Percentiles rank a stretch among this genome's conserved stretches.
Evolutionary conservation across 2,329 filamentous ascomycete genomes (phyloP).

Genomic region (Verticillium klebahnii): DNA sequence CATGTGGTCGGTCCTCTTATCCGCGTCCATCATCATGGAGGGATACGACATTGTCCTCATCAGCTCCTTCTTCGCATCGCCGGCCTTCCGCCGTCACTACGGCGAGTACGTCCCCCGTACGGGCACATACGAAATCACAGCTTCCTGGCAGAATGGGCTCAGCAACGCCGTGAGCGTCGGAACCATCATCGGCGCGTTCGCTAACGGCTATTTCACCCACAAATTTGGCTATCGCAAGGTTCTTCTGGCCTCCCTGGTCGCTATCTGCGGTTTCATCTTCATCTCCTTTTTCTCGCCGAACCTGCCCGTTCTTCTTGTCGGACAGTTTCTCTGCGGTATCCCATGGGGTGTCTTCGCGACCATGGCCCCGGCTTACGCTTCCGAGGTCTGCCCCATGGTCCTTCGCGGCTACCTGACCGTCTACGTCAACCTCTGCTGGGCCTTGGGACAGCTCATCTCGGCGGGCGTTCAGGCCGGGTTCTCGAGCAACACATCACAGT

Average conservation of each 20-base stretch:
- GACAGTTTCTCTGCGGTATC: conserved; percentile 40
- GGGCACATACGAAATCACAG: conserved; percentile 32
- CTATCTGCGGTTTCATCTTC: conserved; percentile 36
- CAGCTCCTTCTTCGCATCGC: conserved; percentile 29
- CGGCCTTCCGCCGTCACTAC: conserved; percentile 23
- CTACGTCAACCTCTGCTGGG: conserved; percentile 42
- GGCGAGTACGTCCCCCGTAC: conserved; percentile 14
- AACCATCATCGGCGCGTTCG: conserved; percentile 40
- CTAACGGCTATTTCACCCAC: conserved; percentile 41
- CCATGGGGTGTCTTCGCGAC: conserved; percentile 42
- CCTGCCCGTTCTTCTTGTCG: conserved; percentile 30
- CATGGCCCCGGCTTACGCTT: conserved; percentile 40
- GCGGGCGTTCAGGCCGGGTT: conserved; percentile 28
- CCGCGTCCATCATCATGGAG: conserved; percentile 37
- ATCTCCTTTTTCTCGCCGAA: conserved; percentile 39
- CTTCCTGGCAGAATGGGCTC: conserved; percentile 46
- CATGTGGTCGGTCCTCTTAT: conserved; percentile 28
- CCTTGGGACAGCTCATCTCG: conserved; percentile 39
- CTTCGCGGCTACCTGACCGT: conserved; percentile 39
- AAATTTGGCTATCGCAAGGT: conserved; percentile 37
- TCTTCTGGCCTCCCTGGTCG: conserved; percentile 34
- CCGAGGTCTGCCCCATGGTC: conserved; percentile 31
- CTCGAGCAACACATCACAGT: conserved; percentile 10
- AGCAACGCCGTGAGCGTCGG: conserved; percentile 38
- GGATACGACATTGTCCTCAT: conserved; percentile 30